Evolutionary conservation across 352 stramenopile species (phyloP), one percentile per base, ranked within the genome.

Genomic region (Phytophthora constricta): DNA sequence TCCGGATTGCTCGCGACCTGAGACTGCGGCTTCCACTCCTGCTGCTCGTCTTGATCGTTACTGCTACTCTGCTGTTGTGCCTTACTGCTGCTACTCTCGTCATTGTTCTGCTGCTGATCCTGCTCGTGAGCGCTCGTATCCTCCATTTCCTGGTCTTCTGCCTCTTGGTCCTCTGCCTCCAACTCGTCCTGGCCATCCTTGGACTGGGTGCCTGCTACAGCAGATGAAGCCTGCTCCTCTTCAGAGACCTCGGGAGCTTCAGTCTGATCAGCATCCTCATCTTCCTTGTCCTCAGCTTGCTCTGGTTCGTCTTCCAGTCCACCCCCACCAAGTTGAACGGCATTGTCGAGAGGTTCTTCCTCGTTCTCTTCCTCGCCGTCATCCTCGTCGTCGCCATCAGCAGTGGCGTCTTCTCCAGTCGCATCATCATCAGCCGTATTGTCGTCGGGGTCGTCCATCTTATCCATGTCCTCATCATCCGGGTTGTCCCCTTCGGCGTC

Each of bases 111-210:
- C 27, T 79, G 58, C 45, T 76, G 52, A 8, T 89, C 62, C 34
- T 87, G 63, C 53, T 95, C 82, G 13, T 89, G 64, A 11, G 61
- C 9, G 19, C 84, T 65, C 2, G 72, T 68, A 25, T 86, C 72
- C 5, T 87, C 68, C 52, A 79, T 83, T 45, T 86, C 72, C 27
- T 84, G 62, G 20, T 84, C 67, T 23, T 80, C 65, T 19, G 73
- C 63, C 28, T 92, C 74, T 23, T 87, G 50, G 13, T 83, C 65
- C 20, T 84, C 70, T 20, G 78, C 71, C 55, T 96, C 86, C 7
- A 93, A 61, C 49, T 95, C 80, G 51, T 92, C 79, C 33, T 90
- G 76, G 8, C 87, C 90, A 55, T 97, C 84, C 77, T 95, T 93
- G 5, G 82, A 89, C 62, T 97, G 89, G 13, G 83, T 90, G 0